These are phyloP conservation scores for Elsinoe perseae DNA, from an alignment of 2,329 filamentous ascomycete genomes.

Conservation along the genomic window DNA sequence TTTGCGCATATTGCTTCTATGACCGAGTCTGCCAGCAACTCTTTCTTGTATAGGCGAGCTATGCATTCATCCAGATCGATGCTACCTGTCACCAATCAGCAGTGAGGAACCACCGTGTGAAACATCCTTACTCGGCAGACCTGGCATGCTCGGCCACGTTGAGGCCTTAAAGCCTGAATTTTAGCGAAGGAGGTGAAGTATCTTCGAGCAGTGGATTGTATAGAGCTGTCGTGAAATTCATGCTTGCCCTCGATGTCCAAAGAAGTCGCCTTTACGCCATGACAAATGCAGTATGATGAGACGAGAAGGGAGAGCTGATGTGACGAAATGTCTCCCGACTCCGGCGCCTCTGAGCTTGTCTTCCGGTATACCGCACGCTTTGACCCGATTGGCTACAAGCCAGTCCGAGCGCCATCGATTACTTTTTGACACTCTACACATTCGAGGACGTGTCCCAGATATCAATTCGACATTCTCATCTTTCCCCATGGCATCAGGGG, in stretches of 20 bases:
- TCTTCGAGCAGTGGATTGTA: neutral
- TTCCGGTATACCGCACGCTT: neutral
- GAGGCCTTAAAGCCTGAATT: neutral
- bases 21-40: slow-evolving; percentile 91
- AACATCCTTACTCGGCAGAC: slow-evolving; percentile 40
- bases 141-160: slow-evolving; percentile 33
- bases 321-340: neutral
- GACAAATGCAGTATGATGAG: slow-evolving; percentile 5
- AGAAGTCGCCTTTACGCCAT: neutral
- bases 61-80: slow-evolving; percentile 99
- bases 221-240: neutral
- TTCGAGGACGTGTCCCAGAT: neutral
- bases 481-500: neutral
- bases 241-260: neutral
- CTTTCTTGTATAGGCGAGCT: slow-evolving; percentile 90
- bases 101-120: neutral
- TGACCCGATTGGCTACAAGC: neutral
- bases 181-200: neutral
- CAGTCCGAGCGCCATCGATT: neutral
- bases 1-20: slow-evolving; percentile 99
- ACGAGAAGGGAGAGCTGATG: neutral
- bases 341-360: neutral
- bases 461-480: neutral
- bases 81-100: slow-evolving; percentile 53
- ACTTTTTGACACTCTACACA: slow-evolving; percentile 5